Conservation (phyloP, 352 stramenopile genomes). For the Elongisporangium anandrum region DNA sequence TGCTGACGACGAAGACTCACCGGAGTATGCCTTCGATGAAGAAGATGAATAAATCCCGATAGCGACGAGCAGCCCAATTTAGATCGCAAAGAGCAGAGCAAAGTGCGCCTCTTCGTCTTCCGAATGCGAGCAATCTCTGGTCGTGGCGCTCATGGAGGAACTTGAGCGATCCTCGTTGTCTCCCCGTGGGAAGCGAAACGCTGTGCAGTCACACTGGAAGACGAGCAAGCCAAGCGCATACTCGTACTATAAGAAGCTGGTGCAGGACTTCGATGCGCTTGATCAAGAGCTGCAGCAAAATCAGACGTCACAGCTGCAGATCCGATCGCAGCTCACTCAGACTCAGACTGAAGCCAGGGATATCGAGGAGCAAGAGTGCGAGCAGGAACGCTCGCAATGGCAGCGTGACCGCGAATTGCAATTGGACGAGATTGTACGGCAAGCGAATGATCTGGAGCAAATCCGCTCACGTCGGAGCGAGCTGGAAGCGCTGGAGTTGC, state of each 20-base stretch:
- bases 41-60: conserved; percentile 3
- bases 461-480: conserved; percentile 19
- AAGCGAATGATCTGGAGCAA: conserved; percentile 11
- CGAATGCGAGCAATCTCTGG: not conserved
- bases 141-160: not conserved
- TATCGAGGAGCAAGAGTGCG: conserved; percentile 10
- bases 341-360: conserved; percentile 9
- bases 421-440: conserved; percentile 27
- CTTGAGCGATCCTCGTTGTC: not conserved
- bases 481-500: conserved; percentile 32
- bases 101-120: conserved; percentile 3
- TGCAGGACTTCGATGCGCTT: conserved; percentile 37
- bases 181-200: not conserved
- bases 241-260: conserved; percentile 49
- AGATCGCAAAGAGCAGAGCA: not conserved
- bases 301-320: conserved; percentile 15
- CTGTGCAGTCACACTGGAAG: not conserved
- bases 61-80: no score
- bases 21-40: conserved; percentile 7
- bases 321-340: conserved; percentile 19
- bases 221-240: conserved; percentile 25
- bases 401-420: conserved; percentile 28
- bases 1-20: conserved; percentile 9
- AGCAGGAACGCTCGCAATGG: conserved; percentile 27
- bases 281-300: conserved; percentile 38